Evolutionary conservation across 2,329 filamentous ascomycete genomes (phyloP).

Genomic region (Neofusicoccum umdonicola): DNA sequence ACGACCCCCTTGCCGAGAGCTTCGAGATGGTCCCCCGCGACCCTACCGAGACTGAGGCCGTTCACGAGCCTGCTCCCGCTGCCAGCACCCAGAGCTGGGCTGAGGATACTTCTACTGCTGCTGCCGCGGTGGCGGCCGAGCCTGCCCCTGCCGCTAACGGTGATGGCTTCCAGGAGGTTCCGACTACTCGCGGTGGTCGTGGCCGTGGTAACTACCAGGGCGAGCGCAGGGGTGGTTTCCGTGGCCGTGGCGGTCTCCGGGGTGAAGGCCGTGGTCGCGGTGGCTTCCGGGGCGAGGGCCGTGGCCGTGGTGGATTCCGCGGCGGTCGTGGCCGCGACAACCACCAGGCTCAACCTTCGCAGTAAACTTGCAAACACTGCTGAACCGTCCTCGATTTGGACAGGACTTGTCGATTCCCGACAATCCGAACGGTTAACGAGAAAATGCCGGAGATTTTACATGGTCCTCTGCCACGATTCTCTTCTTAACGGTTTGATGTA

Average conservation of each 20-base stretch:
- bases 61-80: slow-evolving; percentile 50
- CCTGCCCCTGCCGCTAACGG: slow-evolving; percentile 30
- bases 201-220: slow-evolving; percentile 48
- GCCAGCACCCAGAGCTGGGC: slow-evolving; percentile 77
- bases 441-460: neutral
- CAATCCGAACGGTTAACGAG: neutral
- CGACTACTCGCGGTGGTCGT: slow-evolving; percentile 40
- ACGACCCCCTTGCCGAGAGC: slow-evolving; percentile 57
- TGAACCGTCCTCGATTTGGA: neutral
- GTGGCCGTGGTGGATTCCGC: slow-evolving; percentile 44
- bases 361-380: neutral
- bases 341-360: slow-evolving; percentile 13
- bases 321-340: slow-evolving; percentile 40
- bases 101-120: slow-evolving; percentile 60
- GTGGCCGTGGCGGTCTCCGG: slow-evolving; percentile 50
- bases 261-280: slow-evolving; percentile 35
- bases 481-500: slow-evolving; percentile 9
- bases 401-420: neutral
- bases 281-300: slow-evolving; percentile 35
- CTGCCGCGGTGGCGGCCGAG: slow-evolving; percentile 25
- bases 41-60: slow-evolving; percentile 70
- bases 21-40: slow-evolving; percentile 77
- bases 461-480: neutral
- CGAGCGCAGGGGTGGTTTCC: slow-evolving; percentile 52
- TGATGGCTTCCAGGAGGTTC: slow-evolving; percentile 73